phyloP scores from a whole-genome alignment of 805 yeast species.

The Wickerhamiella hasegawae region DNA sequence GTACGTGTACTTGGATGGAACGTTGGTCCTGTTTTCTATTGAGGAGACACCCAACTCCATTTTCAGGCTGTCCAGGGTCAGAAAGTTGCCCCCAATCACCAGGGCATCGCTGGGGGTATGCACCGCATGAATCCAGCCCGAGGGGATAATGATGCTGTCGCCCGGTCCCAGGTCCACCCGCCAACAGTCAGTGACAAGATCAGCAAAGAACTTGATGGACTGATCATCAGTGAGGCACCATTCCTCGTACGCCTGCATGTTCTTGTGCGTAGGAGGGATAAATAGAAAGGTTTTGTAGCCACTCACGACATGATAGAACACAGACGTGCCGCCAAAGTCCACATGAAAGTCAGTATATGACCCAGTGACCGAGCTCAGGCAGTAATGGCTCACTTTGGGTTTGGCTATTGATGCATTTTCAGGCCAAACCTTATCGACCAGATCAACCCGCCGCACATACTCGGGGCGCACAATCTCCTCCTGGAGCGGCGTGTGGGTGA shows the following conservation, averaged over 20 bases:
- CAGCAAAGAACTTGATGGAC: conserved; percentile 48
- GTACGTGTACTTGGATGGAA: conserved; percentile 59
- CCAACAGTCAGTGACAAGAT: conserved; percentile 33
- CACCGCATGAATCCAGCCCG: conserved; percentile 90
- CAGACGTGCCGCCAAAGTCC: conserved; percentile 88
- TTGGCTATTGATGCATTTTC: conserved; percentile 8
- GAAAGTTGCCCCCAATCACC: conserved; percentile 77
- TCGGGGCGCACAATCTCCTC: conserved; percentile 46
- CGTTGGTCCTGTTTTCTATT: conserved; percentile 53
- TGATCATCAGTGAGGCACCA: conserved; percentile 65
- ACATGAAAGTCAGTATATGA: conserved; percentile 83
- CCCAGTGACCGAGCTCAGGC: conserved; percentile 68
- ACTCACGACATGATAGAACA: conserved; percentile 65
- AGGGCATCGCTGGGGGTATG: conserved; percentile 67
- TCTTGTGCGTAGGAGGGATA: conserved; percentile 58
- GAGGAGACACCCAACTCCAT: conserved; percentile 46
- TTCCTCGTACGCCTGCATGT: conserved; percentile 41
- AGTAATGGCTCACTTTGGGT: conserved; percentile 43
- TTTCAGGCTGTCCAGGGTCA: conserved; percentile 45
- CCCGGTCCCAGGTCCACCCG: conserved; percentile 41
- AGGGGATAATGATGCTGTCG: conserved; percentile 68
- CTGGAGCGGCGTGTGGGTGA: conserved; percentile 38
- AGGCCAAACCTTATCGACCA: conserved; percentile 57
- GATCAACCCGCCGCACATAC: conserved; percentile 47
- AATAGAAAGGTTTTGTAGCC: conserved; percentile 64